Evolutionary conservation across 129 eudicot species (phyloP).

Genomic region (Mikania micrantha): DNA sequence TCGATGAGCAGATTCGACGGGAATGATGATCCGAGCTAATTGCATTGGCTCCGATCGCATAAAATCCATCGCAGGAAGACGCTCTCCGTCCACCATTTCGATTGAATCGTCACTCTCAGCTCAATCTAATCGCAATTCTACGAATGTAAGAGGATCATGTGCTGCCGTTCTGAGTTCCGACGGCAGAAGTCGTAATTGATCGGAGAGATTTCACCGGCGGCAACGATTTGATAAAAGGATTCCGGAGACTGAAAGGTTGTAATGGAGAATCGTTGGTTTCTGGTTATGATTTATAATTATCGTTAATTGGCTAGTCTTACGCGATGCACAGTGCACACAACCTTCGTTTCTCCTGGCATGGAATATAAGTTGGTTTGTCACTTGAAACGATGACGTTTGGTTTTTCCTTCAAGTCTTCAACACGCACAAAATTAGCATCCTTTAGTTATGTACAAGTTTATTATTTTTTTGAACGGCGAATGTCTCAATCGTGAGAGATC

Average conservation of each 20-base stretch:
- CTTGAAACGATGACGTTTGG: background rate
- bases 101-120: conserved; percentile 9
- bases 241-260: conserved; percentile 16
- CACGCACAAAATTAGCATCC: conserved; percentile 5
- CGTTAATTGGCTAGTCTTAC: conserved; percentile 26
- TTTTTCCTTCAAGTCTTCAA: background rate
- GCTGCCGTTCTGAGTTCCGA: background rate
- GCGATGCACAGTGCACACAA: background rate
- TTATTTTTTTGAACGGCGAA: no score
- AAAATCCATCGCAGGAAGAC: conserved; percentile 65
- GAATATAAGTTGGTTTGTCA: background rate
- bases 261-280: conserved; percentile 9
- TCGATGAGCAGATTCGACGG: conserved; percentile 73
- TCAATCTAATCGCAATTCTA: conserved; percentile 3
- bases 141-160: conserved; percentile 4
- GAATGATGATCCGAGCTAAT: conserved; percentile 68
- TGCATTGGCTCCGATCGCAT: conserved; percentile 79
- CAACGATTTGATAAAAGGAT: background rate
- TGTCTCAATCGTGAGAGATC: no score
- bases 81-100: conserved; percentile 29
- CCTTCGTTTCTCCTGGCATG: conserved; percentile 15
- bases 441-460: no score
- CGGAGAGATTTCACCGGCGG: conserved; percentile 2
- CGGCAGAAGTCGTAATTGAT: background rate
- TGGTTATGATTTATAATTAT: conserved; percentile 14